Conservation (phyloP, 495 filamentous ascomycete species). For the Trichoderma reesei region DNA sequence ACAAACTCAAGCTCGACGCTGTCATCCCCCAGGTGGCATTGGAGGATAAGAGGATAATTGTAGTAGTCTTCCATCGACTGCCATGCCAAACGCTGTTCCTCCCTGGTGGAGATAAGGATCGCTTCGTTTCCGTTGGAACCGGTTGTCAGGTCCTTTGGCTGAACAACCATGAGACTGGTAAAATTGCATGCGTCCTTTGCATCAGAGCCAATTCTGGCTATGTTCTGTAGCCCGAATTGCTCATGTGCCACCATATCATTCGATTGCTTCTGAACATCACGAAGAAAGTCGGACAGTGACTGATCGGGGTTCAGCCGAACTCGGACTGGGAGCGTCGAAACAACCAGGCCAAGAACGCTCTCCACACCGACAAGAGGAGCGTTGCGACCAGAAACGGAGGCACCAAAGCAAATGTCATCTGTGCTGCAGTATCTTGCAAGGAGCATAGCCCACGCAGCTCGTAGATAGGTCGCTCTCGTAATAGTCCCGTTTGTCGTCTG, state of each 20-base stretch:
- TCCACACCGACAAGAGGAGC: constrained; percentile 34
- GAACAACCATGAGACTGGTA: constrained; percentile 1
- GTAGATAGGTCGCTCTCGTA: constrained; percentile 33
- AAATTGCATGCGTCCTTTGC: constrained; percentile 26
- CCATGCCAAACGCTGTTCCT: neutral
- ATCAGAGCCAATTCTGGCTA: constrained; percentile 23
- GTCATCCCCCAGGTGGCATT: neutral
- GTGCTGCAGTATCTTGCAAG: constrained; percentile 28
- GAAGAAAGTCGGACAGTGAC: constrained; percentile 15
- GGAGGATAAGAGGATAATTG: constrained; percentile 1
- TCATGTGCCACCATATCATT: constrained; percentile 33
- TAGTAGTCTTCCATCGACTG: neutral
- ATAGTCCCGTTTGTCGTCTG: constrained; percentile 15
- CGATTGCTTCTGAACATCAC: constrained; percentile 23
- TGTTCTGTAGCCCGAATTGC: constrained; percentile 37
- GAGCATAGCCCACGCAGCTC: constrained; percentile 36
- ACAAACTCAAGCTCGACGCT: neutral
- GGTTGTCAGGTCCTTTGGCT: neutral
- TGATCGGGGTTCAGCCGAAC: constrained; percentile 15
- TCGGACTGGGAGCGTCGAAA: constrained; percentile 49
- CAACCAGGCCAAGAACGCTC: constrained; percentile 40
- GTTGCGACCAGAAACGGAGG: constrained; percentile 38
- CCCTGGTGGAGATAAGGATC: neutral
- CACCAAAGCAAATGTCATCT: constrained; percentile 38
- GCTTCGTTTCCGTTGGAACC: neutral